phyloP scores from a whole-genome alignment of 495 filamentous ascomycete species.

The Penicillium fimorum region DNA sequence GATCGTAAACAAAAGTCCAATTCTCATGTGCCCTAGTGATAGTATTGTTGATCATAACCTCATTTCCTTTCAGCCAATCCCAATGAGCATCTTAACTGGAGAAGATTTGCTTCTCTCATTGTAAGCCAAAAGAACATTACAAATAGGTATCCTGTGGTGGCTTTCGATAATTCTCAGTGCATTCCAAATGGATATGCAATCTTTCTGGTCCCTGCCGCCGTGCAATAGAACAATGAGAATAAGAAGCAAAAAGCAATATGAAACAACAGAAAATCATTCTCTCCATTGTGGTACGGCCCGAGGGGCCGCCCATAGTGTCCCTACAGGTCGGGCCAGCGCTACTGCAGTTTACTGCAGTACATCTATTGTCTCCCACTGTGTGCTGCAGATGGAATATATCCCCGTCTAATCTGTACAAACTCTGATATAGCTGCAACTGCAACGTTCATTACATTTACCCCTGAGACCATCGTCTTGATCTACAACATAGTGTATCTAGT shows the following conservation, averaged over 20 bases:
- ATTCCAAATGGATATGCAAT: constrained; percentile 8
- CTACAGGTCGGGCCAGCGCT: constrained; percentile 15
- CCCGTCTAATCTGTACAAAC: not conserved
- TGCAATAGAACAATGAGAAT: not conserved
- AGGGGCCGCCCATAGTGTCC: constrained; percentile 11
- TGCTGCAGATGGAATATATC: not conserved
- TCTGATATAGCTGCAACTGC: not conserved
- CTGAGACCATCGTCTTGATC: not conserved
- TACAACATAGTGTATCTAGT: not conserved
- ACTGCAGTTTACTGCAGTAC: constrained; percentile 17
- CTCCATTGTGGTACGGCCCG: constrained; percentile 26
- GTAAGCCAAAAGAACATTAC: not conserved
- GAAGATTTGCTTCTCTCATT: not conserved
- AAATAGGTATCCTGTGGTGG: constrained; percentile 7
- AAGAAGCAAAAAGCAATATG: constrained; percentile 20
- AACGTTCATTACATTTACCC: not conserved
- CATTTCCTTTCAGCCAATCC: constrained; percentile 1
- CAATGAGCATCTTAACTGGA: not conserved
- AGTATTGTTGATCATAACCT: constrained; percentile 9
- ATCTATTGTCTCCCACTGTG: not conserved
- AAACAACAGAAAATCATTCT: constrained; percentile 21
- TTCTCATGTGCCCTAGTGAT: constrained; percentile 1
- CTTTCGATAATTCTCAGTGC: constrained; percentile 9
- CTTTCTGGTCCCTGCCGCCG: not conserved
- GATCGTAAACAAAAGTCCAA: not conserved